Base-by-base conservation (phyloP, 805 yeast genomes). In the Yamadazyma sp. region DNA sequence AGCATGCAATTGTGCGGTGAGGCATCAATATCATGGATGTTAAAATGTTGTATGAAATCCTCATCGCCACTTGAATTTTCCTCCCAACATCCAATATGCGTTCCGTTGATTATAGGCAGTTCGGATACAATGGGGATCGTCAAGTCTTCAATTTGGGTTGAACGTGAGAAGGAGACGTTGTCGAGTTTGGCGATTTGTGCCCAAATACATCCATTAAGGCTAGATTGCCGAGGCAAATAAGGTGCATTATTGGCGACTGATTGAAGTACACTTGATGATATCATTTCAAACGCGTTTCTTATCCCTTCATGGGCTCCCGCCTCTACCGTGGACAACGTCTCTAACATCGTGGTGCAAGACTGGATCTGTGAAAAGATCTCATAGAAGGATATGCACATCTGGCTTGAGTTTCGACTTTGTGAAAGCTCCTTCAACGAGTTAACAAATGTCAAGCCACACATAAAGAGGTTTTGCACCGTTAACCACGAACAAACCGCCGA, bases 391-490 rank as follows among this genome's bases (percentile, higher is more conserved):
- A 37, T 28, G 25, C 47, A 44, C 10, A 44, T 20, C 11, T 40
- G 30, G 25, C 25, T 31, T 5, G 34, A 22, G n/a, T 37, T 26
- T 5, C 26, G 29, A 2, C 23, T 11, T 18, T 40, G 31, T 4
- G 38, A 28, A 23, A 44, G 41, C 14, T 44, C 47, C 21, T 44
- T 44, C 29, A 44, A 32, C 3, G 47, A 44, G 26, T 37, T 44
- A n/a, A 37, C 44, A 28, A 31, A 44, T 5, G 47, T 44, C 13
- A 44, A 35, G 12, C 47, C 47, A 40, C 47, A 44, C 47, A 44
- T 44, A 15, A 44, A 44, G 6, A 44, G 38, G 20, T 44, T 44
- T 32, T 44, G 47, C 5, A 40, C 42, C 10, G 44, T 44, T 10
- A 44, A 38, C 47, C 47, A 44, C 13, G 44, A 37, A 25, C 38